Percentiles rank a stretch among this genome's conserved stretches.
Conservation (phyloP, 176 grass and related monocot species). For the Oryza nivara region DNA sequence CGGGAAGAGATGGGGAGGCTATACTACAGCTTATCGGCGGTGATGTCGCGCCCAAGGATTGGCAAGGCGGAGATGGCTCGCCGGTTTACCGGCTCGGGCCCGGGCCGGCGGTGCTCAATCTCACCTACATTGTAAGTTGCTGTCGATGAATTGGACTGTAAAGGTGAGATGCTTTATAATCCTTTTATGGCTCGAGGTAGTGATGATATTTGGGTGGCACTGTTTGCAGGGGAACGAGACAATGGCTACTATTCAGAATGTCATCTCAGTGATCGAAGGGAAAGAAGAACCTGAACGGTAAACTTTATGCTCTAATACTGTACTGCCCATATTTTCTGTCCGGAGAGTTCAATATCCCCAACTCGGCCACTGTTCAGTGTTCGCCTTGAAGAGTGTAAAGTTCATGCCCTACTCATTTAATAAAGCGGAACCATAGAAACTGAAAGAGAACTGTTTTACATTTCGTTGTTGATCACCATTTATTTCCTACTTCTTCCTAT, state of each 20-base stretch:
- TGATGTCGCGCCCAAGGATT: slow-evolving; percentile 66
- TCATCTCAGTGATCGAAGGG: slow-evolving; percentile 87
- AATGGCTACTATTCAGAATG: slow-evolving; percentile 84
- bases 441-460: background rate
- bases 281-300: slow-evolving; percentile 89
- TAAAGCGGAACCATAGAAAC: background rate
- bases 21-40: slow-evolving; percentile 64
- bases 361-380: background rate
- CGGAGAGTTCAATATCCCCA: background rate
- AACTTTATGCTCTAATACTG: background rate
- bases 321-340: background rate
- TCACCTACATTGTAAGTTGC: slow-evolving; percentile 63
- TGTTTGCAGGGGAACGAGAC: slow-evolving; percentile 77
- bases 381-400: background rate
- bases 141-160: background rate
- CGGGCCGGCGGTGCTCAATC: slow-evolving; percentile 71
- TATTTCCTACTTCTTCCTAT: no score
- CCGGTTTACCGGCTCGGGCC: slow-evolving; percentile 69
- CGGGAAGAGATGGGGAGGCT: slow-evolving; percentile 66
- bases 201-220: background rate
- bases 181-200: background rate
- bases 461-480: background rate
- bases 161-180: slow-evolving; percentile 10
- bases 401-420: background rate
- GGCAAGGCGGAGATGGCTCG: slow-evolving; percentile 67